A percentile compares a stretch with the other conserved stretches of the same genome.
Evolutionary conservation across 139 green algal species (phyloP).

Genomic region (Pseudopediastrum boryanum): DNA sequence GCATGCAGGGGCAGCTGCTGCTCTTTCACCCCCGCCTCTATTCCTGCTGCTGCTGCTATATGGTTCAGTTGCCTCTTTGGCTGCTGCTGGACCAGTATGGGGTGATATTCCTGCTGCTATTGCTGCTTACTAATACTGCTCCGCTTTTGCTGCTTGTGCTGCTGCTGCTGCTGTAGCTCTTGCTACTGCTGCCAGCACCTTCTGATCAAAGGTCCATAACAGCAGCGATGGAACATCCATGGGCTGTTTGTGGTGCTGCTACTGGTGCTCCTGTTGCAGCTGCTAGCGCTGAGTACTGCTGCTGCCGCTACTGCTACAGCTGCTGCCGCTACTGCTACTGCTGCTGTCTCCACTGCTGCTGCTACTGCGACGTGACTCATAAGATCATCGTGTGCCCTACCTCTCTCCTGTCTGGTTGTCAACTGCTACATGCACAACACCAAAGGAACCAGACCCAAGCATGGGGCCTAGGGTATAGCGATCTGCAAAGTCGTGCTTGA

Average conservation of each 20-base stretch:
- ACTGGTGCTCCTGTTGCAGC: not conserved
- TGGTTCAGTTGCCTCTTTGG: no score
- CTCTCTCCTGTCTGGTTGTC: conserved; percentile 7
- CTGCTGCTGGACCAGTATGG: no score
- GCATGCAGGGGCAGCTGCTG: no score
- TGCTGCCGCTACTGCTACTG: conserved; percentile 11
- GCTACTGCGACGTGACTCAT: not conserved
- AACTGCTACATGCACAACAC: conserved; percentile 35
- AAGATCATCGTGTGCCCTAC: not conserved
- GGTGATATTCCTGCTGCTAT: no score
- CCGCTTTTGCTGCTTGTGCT: no score
- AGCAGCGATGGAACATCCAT: no score
- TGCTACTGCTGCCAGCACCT: no score
- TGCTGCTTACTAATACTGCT: no score
- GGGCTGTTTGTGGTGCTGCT: not conserved
- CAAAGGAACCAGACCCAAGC: conserved; percentile 44
- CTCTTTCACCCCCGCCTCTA: no score
- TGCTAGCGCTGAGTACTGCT: not conserved
- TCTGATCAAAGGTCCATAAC: no score
- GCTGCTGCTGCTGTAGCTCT: no score
- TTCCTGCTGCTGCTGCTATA: no score
- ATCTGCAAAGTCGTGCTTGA: conserved; percentile 11
- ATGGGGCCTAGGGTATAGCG: conserved; percentile 24
- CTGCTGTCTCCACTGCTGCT: not conserved
- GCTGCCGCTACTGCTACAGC: not conserved